Evolutionary conservation across 2,329 filamentous ascomycete species (phyloP).

Genomic region (Penicillium sp.): DNA sequence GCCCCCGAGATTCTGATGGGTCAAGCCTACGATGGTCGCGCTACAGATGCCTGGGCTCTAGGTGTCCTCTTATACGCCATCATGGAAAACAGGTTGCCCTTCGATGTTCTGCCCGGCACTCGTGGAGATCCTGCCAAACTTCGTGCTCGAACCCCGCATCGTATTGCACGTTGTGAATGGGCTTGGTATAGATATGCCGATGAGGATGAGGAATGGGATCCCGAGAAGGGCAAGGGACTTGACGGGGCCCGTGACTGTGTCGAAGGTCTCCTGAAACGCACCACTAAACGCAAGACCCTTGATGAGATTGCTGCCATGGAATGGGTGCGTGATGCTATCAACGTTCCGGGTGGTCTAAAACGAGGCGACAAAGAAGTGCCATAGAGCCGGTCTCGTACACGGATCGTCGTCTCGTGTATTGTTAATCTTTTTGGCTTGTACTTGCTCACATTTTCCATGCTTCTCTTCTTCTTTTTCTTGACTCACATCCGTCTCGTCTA

Average conservation of each 20-base stretch:
- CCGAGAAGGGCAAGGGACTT: slow-evolving; percentile 63
- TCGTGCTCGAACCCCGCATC: slow-evolving; percentile 79
- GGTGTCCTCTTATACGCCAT: slow-evolving; percentile 91
- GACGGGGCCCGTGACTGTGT: slow-evolving; percentile 77
- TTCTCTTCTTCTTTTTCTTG: slow-evolving; percentile 2
- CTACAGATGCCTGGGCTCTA: slow-evolving; percentile 91
- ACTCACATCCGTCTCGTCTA: not conserved
- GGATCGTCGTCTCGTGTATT: slow-evolving; percentile 4
- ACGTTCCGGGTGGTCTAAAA: slow-evolving; percentile 60
- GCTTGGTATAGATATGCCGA: slow-evolving; percentile 85
- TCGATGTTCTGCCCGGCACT: slow-evolving; percentile 82
- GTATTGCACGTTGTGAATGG: slow-evolving; percentile 96
- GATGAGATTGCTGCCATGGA: slow-evolving; percentile 68
- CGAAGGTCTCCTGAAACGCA: slow-evolving; percentile 79
- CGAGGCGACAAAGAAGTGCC: slow-evolving; percentile 54
- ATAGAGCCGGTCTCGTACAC: slow-evolving; percentile 33
- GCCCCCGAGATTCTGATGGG: slow-evolving; percentile 96
- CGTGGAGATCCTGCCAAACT: slow-evolving; percentile 69
- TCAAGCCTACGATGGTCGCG: slow-evolving; percentile 87
- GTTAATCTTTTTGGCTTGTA: not conserved
- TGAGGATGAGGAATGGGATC: slow-evolving; percentile 82
- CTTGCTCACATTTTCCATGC: slow-evolving; percentile 4
- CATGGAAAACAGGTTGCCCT: slow-evolving; percentile 88
- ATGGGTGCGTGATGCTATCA: slow-evolving; percentile 76
- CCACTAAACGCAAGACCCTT: slow-evolving; percentile 72